Evolutionary conservation across 768 basidiomycete species (phyloP).

Genomic region (Psilocybe sp.): DNA sequence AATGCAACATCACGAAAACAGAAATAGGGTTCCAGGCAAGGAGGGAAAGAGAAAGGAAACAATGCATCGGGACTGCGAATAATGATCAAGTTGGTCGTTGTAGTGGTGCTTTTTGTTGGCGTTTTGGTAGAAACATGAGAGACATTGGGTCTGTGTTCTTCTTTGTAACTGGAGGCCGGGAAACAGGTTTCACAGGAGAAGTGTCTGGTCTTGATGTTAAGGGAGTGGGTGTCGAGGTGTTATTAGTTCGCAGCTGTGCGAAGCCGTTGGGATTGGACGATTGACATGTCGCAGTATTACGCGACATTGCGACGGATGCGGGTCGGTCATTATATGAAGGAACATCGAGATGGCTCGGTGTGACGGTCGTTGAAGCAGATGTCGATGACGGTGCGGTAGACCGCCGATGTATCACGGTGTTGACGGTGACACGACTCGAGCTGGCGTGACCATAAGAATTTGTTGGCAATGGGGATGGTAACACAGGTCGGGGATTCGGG

Average conservation of each 20-base stretch:
- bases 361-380: conserved; percentile 14
- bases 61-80: conserved; percentile 23
- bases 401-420: conserved; percentile 41
- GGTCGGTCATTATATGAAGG: neutral
- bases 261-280: no score
- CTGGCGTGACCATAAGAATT: no score
- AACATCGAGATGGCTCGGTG: conserved; percentile 8
- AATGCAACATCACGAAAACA: no score
- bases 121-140: conserved; percentile 72
- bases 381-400: conserved; percentile 18
- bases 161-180: conserved; percentile 33
- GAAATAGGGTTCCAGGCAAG: neutral
- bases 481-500: conserved; percentile 28
- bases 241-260: no score
- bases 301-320: conserved; percentile 2
- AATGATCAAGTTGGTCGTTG: conserved; percentile 30
- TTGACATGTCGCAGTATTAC: no score
- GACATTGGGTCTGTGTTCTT: conserved; percentile 65
- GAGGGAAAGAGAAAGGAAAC: neutral
- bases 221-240: neutral
- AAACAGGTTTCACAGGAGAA: conserved; percentile 13
- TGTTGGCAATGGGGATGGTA: conserved; percentile 29
- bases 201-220: conserved; percentile 6
- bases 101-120: conserved; percentile 64
- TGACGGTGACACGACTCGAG: conserved; percentile 49